These are phyloP conservation scores for Plasmodium vinckei DNA, from an alignment of 169 alveolate genomes.

Conservation along the genomic window DNA sequence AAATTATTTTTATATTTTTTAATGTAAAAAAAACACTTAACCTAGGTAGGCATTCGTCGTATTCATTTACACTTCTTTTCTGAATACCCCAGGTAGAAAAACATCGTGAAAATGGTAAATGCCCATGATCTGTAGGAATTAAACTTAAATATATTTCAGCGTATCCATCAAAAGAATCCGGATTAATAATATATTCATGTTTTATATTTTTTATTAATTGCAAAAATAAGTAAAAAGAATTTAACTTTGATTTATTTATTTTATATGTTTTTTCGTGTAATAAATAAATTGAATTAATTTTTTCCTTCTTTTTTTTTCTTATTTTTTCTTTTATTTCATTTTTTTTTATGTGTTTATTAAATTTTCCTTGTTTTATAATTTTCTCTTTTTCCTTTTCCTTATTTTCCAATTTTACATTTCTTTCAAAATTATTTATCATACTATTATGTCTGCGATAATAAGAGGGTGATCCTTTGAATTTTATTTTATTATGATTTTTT, in stretches of 20 bases:
- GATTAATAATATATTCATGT: slow-evolving; percentile 71
- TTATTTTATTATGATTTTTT: neutral
- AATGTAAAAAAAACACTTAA: slow-evolving; percentile 66
- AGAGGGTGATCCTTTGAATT: neutral
- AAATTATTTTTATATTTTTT: slow-evolving; percentile 67
- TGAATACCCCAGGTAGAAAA: slow-evolving; percentile 76
- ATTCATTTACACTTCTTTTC: slow-evolving; percentile 70
- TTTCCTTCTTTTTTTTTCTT: slow-evolving; percentile 58
- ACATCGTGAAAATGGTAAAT: slow-evolving; percentile 73
- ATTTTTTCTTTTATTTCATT: slow-evolving; percentile 74
- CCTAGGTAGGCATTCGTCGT: slow-evolving; percentile 73
- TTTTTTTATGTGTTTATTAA: slow-evolving; percentile 30
- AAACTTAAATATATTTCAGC: slow-evolving; percentile 75
- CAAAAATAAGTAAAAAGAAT: slow-evolving; percentile 49
- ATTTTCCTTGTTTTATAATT: slow-evolving; percentile 16
- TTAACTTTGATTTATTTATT: slow-evolving; percentile 51
- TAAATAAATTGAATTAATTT: slow-evolving; percentile 69
- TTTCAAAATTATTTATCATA: slow-evolving; percentile 7
- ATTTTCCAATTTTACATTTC: slow-evolving; percentile 6
- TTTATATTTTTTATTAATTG: slow-evolving; percentile 69
- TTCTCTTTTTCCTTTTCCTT: slow-evolving; percentile 18
- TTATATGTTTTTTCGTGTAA: slow-evolving; percentile 73
- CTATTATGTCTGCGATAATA: neutral
- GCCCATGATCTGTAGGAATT: slow-evolving; percentile 76
- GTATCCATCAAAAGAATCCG: slow-evolving; percentile 66